These are phyloP conservation scores for Epicoccum sorghinum DNA, from an alignment of 2,329 filamentous ascomycete genomes.

Conservation along the genomic window DNA sequence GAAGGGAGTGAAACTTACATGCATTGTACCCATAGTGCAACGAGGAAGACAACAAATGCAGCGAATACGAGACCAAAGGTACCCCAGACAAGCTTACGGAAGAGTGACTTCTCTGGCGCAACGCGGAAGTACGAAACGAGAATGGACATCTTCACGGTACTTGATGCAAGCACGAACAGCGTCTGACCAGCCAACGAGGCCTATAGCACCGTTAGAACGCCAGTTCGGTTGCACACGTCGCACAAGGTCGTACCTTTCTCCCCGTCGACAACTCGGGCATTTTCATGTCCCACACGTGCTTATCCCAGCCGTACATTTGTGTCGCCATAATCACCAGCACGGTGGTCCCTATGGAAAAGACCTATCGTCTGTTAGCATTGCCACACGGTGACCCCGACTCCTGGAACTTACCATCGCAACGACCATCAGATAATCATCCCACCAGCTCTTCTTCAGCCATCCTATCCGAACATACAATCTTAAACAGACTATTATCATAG, in stretches of 20 bases:
- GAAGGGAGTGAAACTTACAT: constrained; percentile 31
- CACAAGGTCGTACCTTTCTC: constrained; percentile 38
- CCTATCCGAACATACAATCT: constrained; percentile 44
- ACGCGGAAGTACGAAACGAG: constrained; percentile 49
- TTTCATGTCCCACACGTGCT: constrained; percentile 46
- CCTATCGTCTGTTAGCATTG: constrained; percentile 30
- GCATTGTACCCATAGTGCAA: constrained; percentile 48
- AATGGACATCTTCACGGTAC: constrained; percentile 47
- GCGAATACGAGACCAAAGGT: constrained; percentile 44
- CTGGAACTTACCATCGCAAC: constrained; percentile 40
- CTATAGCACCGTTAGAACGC: constrained; percentile 33
- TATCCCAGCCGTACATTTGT: constrained; percentile 47
- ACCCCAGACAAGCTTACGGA: constrained; percentile 46
- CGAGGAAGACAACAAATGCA: constrained; percentile 44
- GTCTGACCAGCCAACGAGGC: constrained; percentile 48
- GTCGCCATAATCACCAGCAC: constrained; percentile 44
- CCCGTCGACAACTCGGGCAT: constrained; percentile 38
- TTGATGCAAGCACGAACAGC: constrained; percentile 47
- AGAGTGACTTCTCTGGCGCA: constrained; percentile 47
- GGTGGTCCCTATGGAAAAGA: constrained; percentile 43
- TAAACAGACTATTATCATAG: constrained; percentile 43
- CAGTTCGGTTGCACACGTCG: constrained; percentile 23
- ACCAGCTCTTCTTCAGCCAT: constrained; percentile 48
- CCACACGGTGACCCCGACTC: constrained; percentile 17
- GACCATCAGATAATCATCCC: constrained; percentile 49